Evolutionary conservation across 2,329 filamentous ascomycete species (phyloP).

Genomic region (Talaromyces islandicus): DNA sequence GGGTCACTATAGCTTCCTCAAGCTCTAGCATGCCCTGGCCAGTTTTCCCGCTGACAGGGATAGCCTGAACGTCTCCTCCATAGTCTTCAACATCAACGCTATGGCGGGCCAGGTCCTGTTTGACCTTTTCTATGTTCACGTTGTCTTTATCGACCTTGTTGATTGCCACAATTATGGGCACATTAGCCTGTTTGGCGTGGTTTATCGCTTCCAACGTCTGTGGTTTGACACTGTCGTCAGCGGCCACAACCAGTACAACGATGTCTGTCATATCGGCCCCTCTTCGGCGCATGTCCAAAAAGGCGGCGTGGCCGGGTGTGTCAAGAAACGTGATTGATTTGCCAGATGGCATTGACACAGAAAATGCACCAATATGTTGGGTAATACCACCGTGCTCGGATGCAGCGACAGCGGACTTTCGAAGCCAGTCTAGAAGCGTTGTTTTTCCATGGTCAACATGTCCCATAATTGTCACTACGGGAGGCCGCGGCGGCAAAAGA

Average conservation of each 20-base stretch:
- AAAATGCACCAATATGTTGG: conserved; percentile 96
- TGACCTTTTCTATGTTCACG: conserved; percentile 74
- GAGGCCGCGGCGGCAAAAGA: conserved; percentile 66
- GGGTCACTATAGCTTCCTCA: conserved; percentile 80
- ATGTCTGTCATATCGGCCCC: conserved; percentile 97
- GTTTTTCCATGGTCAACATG: conserved; percentile 99
- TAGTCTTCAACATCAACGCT: conserved; percentile 91
- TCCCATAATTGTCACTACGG: conserved; percentile 98
- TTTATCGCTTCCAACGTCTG: conserved; percentile 95
- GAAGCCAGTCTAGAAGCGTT: conserved; percentile 86
- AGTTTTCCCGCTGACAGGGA: conserved; percentile 88
- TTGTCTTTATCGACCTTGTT: conserved; percentile 94
- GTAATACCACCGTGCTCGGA: conserved; percentile 95
- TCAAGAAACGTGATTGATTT: conserved; percentile 95
- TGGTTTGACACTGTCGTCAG: conserved; percentile 95
- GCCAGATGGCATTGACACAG: conserved; percentile 76
- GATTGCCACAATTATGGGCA: conserved; percentile 95
- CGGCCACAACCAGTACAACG: conserved; percentile 89
- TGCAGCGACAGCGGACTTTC: conserved; percentile 85
- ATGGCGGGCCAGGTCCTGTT: conserved; percentile 75
- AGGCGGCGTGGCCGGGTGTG: conserved; percentile 92
- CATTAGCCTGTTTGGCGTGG: conserved; percentile 77
- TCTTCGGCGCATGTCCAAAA: conserved; percentile 89
- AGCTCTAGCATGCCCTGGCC: conserved; percentile 85
- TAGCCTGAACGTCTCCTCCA: conserved; percentile 88